These are phyloP conservation scores for Pluteus cervinus DNA, from an alignment of 768 basidiomycete genomes.

Conservation along the genomic window DNA sequence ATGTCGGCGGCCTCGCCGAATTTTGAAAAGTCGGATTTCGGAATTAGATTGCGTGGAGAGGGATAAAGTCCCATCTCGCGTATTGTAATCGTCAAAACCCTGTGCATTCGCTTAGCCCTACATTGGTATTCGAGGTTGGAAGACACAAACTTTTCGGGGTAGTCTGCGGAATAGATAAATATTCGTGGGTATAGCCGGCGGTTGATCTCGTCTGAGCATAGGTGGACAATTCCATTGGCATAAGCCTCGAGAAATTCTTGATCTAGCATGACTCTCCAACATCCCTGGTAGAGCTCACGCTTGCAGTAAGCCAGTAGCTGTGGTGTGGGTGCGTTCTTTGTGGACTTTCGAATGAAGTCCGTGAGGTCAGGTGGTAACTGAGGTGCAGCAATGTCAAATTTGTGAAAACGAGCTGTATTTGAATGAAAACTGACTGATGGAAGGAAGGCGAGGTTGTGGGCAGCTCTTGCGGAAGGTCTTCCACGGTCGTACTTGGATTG, in stretches of 20 bases:
- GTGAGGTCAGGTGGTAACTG: conserved; percentile 15
- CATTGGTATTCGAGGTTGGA: not conserved
- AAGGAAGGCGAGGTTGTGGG: conserved; percentile 37
- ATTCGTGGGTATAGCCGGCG: conserved; percentile 7
- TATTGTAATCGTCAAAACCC: conserved; percentile 17
- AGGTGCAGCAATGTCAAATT: too few relatives aligned
- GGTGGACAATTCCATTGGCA: conserved; percentile 4
- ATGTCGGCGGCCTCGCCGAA: conserved; percentile 15
- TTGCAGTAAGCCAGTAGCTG: conserved; percentile 6
- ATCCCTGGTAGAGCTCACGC: not conserved
- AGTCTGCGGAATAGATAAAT: conserved; percentile 10
- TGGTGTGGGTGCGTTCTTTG: conserved; percentile 3
- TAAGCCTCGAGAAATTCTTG: conserved; percentile 6
- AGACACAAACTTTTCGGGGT: conserved; percentile 4
- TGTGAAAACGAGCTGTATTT: not conserved
- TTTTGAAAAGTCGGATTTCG: conserved; percentile 10
- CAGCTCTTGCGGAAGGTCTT: conserved; percentile 19
- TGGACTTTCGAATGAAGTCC: too few relatives aligned
- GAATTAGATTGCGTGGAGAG: conserved; percentile 22
- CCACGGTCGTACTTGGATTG: conserved; percentile 30
- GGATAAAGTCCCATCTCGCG: conserved; percentile 18
- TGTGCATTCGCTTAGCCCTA: not conserved
- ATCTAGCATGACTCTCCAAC: not conserved
- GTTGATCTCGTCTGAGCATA: conserved; percentile 4
- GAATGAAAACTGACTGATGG: conserved; percentile 19